A percentile compares a stretch with the other conserved stretches of the same genome.
These are phyloP conservation scores for Trichosporon sp. DNA, from an alignment of 1,284 basidiomycete genomes.

Conservation along the genomic window DNA sequence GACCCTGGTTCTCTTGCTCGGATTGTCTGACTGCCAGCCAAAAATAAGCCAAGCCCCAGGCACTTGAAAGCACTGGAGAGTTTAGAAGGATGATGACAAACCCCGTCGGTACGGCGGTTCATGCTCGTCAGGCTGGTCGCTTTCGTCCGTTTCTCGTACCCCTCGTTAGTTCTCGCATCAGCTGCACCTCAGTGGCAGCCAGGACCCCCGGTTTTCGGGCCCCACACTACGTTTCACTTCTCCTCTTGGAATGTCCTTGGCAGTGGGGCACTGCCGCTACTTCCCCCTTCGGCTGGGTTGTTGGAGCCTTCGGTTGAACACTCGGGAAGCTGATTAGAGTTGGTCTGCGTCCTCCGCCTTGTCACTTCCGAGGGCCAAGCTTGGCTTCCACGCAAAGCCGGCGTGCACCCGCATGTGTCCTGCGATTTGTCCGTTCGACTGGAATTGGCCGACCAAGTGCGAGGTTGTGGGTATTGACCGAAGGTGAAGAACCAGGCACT, in stretches of 20 bases:
- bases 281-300: not conserved
- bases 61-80: not conserved
- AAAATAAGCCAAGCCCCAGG: not conserved
- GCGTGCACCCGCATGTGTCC: not conserved
- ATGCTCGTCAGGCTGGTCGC: not conserved
- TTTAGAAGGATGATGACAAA: not conserved
- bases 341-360: not conserved
- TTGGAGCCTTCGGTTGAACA: not conserved
- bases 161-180: not conserved
- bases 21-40: not conserved
- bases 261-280: not conserved
- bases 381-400: not conserved
- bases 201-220: not conserved
- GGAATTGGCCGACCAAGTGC: not conserved
- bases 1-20: not conserved
- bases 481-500: not conserved
- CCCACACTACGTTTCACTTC: not conserved
- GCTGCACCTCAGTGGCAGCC: not conserved
- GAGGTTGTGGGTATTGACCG: not conserved
- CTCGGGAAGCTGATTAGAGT: conserved; percentile 4
- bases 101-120: not conserved
- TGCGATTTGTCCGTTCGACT: not conserved
- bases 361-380: not conserved
- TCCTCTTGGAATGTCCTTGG: not conserved
- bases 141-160: not conserved